phyloP scores from a whole-genome alignment of 2,329 filamentous ascomycete species.

The Cordyceps fumosorosea region DNA sequence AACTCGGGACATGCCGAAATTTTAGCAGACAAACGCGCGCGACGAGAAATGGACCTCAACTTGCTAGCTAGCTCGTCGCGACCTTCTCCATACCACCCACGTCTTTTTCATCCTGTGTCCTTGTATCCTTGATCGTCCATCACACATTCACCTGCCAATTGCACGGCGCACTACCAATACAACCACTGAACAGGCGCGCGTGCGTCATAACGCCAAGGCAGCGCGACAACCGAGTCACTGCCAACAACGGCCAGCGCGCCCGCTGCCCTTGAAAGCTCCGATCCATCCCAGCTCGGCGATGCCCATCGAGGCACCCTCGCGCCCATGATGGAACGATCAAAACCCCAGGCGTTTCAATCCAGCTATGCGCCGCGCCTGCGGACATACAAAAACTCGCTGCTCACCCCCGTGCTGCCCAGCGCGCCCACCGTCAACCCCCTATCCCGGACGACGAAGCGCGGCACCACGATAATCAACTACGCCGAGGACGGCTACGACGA shows the following conservation, averaged over 20 bases:
- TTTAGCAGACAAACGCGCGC: slow-evolving; percentile 21
- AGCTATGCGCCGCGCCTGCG: slow-evolving; percentile 88
- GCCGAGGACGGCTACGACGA: slow-evolving; percentile 94
- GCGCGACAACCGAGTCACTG: background rate
- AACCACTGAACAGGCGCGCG: background rate
- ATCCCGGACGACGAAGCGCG: slow-evolving; percentile 89
- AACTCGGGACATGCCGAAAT: slow-evolving; percentile 21
- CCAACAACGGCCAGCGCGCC: background rate
- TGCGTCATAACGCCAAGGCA: background rate
- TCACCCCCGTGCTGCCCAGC: slow-evolving; percentile 75
- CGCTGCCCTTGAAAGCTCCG: slow-evolving; percentile 1
- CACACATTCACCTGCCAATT: background rate
- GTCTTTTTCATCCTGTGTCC: slow-evolving; percentile 4
- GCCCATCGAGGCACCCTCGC: slow-evolving; percentile 6
- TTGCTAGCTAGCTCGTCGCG: slow-evolving; percentile 10
- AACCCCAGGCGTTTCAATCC: slow-evolving; percentile 81
- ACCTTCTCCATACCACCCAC: slow-evolving; percentile 9
- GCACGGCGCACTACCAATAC: background rate
- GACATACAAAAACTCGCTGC: slow-evolving; percentile 83
- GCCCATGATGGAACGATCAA: slow-evolving; percentile 42
- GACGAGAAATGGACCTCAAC: slow-evolving; percentile 23
- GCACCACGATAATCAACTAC: slow-evolving; percentile 95
- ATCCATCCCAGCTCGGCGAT: background rate
- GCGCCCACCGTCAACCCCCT: slow-evolving; percentile 56
- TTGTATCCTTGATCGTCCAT: background rate